Evolutionary conservation across 2,329 filamentous ascomycete species (phyloP).

Genomic region (Corniculantispora saksenae): DNA sequence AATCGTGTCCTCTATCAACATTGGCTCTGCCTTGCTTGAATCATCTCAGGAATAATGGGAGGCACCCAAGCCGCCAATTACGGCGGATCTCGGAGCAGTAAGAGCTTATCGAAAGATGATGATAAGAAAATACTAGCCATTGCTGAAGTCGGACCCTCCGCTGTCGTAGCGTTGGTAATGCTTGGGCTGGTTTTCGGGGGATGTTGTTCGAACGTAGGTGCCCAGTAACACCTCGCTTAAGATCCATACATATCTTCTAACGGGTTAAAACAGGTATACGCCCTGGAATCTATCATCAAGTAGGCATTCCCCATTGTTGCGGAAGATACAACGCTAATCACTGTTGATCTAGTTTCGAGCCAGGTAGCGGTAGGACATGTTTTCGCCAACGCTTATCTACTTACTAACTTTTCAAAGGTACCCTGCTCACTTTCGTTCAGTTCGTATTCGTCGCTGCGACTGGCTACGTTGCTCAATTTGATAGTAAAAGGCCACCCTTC

Average conservation of each 20-base stretch:
- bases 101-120: not conserved
- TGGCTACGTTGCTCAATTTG: slow-evolving; percentile 75
- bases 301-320: slow-evolving; percentile 47
- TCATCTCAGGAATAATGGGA: not conserved
- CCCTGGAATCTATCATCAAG: slow-evolving; percentile 93
- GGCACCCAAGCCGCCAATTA: not conserved
- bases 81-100: not conserved
- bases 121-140: not conserved
- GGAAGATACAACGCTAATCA: slow-evolving; percentile 13
- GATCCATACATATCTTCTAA: not conserved
- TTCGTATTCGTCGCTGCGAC: slow-evolving; percentile 81
- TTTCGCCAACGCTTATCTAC: not conserved
- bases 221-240: not conserved
- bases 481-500: slow-evolving; percentile 64
- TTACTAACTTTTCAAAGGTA: slow-evolving; percentile 53
- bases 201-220: slow-evolving; percentile 84
- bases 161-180: slow-evolving; percentile 66
- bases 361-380: slow-evolving; percentile 69
- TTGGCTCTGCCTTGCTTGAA: not conserved
- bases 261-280: slow-evolving; percentile 71
- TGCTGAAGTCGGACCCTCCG: slow-evolving; percentile 27
- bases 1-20: not conserved
- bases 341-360: slow-evolving; percentile 66
- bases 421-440: slow-evolving; percentile 85
- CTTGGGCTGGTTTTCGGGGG: slow-evolving; percentile 89